Evolutionary conservation across 352 stramenopile species (phyloP).

Genomic region (Globisporangium irregulare): DNA sequence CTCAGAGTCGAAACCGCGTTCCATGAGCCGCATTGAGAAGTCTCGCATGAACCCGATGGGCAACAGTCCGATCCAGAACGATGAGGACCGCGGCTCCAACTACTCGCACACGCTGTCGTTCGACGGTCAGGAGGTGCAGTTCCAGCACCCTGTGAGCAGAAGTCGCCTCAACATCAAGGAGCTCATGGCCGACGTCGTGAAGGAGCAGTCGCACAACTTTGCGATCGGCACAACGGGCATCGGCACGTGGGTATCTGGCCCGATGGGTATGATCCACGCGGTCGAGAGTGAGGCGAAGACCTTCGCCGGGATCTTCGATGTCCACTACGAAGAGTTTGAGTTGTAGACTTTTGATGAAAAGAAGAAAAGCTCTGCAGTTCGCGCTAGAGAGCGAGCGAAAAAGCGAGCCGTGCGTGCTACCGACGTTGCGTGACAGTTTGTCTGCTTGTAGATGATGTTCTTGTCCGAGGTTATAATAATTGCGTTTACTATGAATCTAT

Average conservation of each 20-base stretch:
- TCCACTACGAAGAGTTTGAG: slow-evolving; percentile 88
- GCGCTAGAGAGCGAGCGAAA: slow-evolving; percentile 1
- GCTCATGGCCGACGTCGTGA: slow-evolving; percentile 72
- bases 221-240: slow-evolving; percentile 77
- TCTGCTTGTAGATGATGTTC: slow-evolving; percentile 9
- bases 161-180: slow-evolving; percentile 75
- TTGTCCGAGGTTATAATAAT: slow-evolving; percentile 9
- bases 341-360: slow-evolving; percentile 53
- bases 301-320: slow-evolving; percentile 85
- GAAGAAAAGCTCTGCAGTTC: background rate
- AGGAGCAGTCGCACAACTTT: slow-evolving; percentile 86
- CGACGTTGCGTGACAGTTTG: background rate
- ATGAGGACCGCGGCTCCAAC: slow-evolving; percentile 43
- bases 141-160: slow-evolving; percentile 68
- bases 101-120: slow-evolving; percentile 82
- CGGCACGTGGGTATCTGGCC: slow-evolving; percentile 80
- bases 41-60: slow-evolving; percentile 48
- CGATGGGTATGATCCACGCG: slow-evolving; percentile 74
- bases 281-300: slow-evolving; percentile 70
- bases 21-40: slow-evolving; percentile 79
- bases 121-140: slow-evolving; percentile 72
- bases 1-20: slow-evolving; percentile 59
- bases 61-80: slow-evolving; percentile 32
- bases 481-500: slow-evolving; percentile 6
- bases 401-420: background rate